Base-by-base conservation (phyloP, 306 rosid species). In the Medicago lupulina region DNA sequence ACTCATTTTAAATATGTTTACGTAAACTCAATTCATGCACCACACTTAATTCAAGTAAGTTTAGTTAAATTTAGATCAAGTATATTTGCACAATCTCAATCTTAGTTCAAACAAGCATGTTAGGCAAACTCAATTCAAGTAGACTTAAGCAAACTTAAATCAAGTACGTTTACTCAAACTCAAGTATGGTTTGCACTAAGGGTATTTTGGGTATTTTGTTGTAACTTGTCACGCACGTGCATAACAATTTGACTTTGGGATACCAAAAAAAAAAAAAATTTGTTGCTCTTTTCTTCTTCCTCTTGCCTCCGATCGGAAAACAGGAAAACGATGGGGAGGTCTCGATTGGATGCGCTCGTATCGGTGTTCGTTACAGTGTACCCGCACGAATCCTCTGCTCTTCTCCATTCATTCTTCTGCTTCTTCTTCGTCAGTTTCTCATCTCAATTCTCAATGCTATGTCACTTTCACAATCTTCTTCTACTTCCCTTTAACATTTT, bases 371-470 rank as follows among this genome's bases (percentile, higher is more conserved):
- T 92, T 25, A 79, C 85, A 31, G 99, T 95, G 84, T 97, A 90
- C 80, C 92, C 92, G 69, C 97, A 95, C 81, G 99, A 95, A 84
- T 85, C 87, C 68, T 88, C 97, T 43, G 85, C 89, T 72, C 65
- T 95, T 76, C 79, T 95, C 47, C 96, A 92, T 80, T 89, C 99
- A 43, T 87, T 86, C 84, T 87, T 85, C 64, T 87, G 96, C 86
- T 95, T 92, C 96, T 95, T 95, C 86, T 95, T 92, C 79, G 97
- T 92, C 69, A 90, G 95, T 75, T 71, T 77, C 70, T 64, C 67
- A 13, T n/a, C 43, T 66, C 70, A 66, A 19, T 46, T 31, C 38
- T n/a, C n/a, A n/a, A n/a, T n/a, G n/a, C n/a, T n/a, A 59, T 16
- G 1, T 15, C 5, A 54, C 19, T 5, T 43, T 66, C 39, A 13